phyloP scores from a whole-genome alignment of 345 rosid species.

The thale cress (Arabidopsis thaliana) region TAIR10.1 NC_003070.9:2009501-2010000 shows the following conservation, averaged over 20 bases:
- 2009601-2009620: conserved; percentile 5
- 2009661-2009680: not conserved
- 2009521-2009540: conserved; percentile 95
- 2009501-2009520: conserved; percentile 95
- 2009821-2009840: conserved; percentile 95
- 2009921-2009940: conserved; percentile 7
- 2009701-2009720: conserved; percentile 26
- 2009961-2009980: not conserved
- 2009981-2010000: conserved; percentile 16
- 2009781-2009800: conserved; percentile 86
- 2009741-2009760: conserved; percentile 93
- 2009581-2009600: conserved; percentile 1
- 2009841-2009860: conserved; percentile 67
- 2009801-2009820: conserved; percentile 94
- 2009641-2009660: conserved; percentile 6
- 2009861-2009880: conserved; percentile 3
- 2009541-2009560: conserved; percentile 91
- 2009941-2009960: not conserved
- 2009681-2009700: not conserved
- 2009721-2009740: conserved; percentile 94
- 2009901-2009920: not conserved
- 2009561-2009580: conserved; percentile 35
- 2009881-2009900: not conserved
- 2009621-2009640: not conserved
- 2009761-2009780: conserved; percentile 99